Conservation (phyloP, 192 early-diverging fungal genomes). For the Rhizophagus clarus region DNA sequence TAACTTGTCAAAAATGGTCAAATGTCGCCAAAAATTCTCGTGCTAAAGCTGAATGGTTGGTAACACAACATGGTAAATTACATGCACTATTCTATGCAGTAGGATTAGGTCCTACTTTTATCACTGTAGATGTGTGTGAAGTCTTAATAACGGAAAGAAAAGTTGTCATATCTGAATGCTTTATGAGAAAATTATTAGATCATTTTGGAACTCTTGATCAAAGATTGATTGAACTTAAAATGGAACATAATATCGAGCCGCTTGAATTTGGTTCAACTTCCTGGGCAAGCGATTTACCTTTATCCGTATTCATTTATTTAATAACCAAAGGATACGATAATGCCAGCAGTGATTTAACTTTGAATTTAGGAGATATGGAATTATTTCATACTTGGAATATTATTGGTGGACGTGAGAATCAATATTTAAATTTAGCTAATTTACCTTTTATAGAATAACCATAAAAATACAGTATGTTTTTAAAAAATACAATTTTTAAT, state of each 20-base stretch:
- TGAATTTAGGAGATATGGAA: too few relatives aligned
- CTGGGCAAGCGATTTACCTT: conserved; percentile 4
- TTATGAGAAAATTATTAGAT: not conserved
- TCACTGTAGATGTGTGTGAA: not conserved
- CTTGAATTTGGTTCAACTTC: not conserved
- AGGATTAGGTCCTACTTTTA: conserved; percentile 2
- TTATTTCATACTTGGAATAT: too few relatives aligned
- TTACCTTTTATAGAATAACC: too few relatives aligned
- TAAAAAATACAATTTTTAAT: too few relatives aligned
- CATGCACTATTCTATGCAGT: conserved; percentile 23
- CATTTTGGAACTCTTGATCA: not conserved
- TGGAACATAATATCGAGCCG: not conserved
- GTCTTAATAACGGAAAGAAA: not conserved
- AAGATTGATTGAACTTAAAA: not conserved
- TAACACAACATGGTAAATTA: not conserved
- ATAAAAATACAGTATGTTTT: too few relatives aligned
- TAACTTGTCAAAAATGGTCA: not conserved
- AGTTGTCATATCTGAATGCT: not conserved
- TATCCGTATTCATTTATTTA: not conserved
- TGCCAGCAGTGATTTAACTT: too few relatives aligned
- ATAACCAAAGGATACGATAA: not conserved
- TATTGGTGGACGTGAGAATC: too few relatives aligned
- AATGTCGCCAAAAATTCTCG: not conserved
- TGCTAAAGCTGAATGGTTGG: not conserved
- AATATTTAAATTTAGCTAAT: too few relatives aligned